Conservation (phyloP, 768 basidiomycete genomes). For the Cystofilobasidium macerans region DNA sequence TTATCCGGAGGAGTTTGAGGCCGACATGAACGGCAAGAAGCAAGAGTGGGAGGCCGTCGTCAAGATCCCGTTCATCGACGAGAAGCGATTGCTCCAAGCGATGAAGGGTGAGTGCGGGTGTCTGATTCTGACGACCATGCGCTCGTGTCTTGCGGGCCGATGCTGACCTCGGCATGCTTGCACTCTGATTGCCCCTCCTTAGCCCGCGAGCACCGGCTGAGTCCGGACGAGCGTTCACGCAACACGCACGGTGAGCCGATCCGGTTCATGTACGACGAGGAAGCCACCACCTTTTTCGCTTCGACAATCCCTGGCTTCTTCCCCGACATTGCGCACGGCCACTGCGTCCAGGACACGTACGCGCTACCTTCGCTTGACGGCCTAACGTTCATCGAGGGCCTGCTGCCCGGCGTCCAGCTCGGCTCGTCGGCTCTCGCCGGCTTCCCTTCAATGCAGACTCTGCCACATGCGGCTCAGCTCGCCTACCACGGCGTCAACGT, state of each 20-base stretch:
- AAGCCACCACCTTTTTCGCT: conserved; percentile 59
- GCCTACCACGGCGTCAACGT: conserved; percentile 86
- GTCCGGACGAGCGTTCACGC: conserved; percentile 58
- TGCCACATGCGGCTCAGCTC: conserved; percentile 63
- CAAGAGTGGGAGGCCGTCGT: conserved; percentile 98
- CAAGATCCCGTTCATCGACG: conserved; percentile 95
- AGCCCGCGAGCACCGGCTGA: conserved; percentile 72
- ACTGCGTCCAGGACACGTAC: conserved; percentile 69
- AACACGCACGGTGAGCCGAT: conserved; percentile 67
- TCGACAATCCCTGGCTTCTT: conserved; percentile 93
- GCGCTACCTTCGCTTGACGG: conserved; percentile 77
- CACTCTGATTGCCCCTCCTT: neutral
- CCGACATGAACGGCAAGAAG: conserved; percentile 94
- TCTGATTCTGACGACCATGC: no score
- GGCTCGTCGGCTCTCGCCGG: conserved; percentile 81
- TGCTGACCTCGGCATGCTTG: neutral
- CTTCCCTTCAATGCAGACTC: conserved; percentile 87
- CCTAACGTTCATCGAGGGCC: conserved; percentile 70
- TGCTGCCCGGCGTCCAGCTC: conserved; percentile 76
- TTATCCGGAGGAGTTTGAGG: conserved; percentile 83
- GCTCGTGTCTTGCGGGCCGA: neutral
- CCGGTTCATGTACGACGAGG: conserved; percentile 59
- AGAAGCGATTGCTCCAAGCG: conserved; percentile 60
- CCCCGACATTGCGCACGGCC: conserved; percentile 70
- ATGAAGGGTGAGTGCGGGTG: conserved; percentile 56